Percentiles rank a stretch among this genome's conserved stretches.
Evolutionary conservation across 495 filamentous ascomycete species (phyloP).

Genomic region (Annulohypoxylon maeteangense): DNA sequence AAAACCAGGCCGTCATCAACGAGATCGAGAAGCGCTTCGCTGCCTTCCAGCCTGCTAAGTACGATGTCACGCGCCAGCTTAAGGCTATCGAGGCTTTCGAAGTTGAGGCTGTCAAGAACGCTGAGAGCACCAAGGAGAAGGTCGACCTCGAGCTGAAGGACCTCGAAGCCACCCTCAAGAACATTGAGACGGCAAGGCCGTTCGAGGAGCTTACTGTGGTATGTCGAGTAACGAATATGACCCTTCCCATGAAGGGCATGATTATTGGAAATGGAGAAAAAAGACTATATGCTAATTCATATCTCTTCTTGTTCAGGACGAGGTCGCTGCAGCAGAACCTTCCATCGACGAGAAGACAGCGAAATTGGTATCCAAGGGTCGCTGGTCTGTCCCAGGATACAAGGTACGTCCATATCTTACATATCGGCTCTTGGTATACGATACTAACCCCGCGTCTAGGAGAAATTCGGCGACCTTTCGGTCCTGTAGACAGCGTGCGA

Average conservation of each 20-base stretch:
- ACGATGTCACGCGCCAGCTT: constrained; percentile 90
- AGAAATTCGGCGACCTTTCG: constrained; percentile 98
- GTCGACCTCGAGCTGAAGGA: constrained; percentile 93
- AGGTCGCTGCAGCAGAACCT: constrained; percentile 89
- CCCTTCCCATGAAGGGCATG: background rate
- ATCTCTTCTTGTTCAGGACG: constrained; percentile 71
- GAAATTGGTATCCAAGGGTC: constrained; percentile 92
- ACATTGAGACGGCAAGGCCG: constrained; percentile 95
- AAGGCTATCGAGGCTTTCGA: constrained; percentile 99
- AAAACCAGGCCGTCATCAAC: constrained; percentile 93
- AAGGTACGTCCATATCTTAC: constrained; percentile 72
- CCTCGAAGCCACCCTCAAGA: constrained; percentile 90
- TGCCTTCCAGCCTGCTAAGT: constrained; percentile 87
- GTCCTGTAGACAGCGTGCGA: constrained; percentile 72
- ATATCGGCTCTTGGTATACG: background rate
- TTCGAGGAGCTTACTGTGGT: constrained; percentile 99
- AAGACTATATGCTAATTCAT: constrained; percentile 29
- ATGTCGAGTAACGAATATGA: constrained; percentile 58
- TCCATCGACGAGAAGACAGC: constrained; percentile 95
- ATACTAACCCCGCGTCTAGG: constrained; percentile 62
- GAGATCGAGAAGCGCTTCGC: constrained; percentile 96
- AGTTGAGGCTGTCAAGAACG: constrained; percentile 95
- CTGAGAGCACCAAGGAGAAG: constrained; percentile 91
- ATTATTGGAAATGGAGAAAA: background rate
- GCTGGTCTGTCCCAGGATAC: constrained; percentile 98